Conservation (phyloP, 306 rosid species). For the Dryas drummondii region DNA sequence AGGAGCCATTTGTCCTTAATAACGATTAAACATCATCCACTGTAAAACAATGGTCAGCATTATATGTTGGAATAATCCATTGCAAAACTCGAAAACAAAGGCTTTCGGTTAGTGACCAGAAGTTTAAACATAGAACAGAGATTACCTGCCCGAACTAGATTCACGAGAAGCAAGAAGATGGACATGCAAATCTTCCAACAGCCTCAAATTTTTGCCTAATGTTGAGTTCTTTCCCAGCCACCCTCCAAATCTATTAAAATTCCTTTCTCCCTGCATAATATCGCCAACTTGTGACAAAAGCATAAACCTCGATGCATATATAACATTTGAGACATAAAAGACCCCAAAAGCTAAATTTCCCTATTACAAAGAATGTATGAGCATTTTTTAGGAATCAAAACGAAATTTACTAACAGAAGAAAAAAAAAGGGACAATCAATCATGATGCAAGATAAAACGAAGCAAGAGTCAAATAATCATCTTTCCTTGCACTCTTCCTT, state of each 20-base stretch:
- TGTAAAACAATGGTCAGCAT: not conserved
- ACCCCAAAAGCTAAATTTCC: conserved; percentile 5
- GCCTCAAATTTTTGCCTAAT: conserved; percentile 70
- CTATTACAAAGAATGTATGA: not conserved
- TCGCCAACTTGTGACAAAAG: conserved; percentile 19
- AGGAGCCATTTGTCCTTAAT: not conserved
- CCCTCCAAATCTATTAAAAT: conserved; percentile 88
- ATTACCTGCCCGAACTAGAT: conserved; percentile 77
- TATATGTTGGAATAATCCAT: not conserved
- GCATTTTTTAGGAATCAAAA: not conserved
- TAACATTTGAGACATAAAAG: conserved; percentile 14
- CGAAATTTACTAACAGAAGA: not conserved
- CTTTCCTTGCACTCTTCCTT: not conserved
- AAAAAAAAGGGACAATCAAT: not conserved
- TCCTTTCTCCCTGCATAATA: conserved; percentile 72
- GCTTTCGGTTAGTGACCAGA: conserved; percentile 14
- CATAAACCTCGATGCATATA: conserved; percentile 14
- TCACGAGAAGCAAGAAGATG: conserved; percentile 91
- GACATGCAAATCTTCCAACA: conserved; percentile 85
- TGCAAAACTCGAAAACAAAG: conserved; percentile 12
- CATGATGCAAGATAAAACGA: not conserved
- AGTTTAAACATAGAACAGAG: conserved; percentile 19
- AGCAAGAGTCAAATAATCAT: not conserved
- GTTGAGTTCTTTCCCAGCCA: conserved; percentile 98
- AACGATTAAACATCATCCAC: not conserved